Evolutionary conservation across 257 asterid species (phyloP).

Genomic region (Jacaranda mimosifolia): DNA sequence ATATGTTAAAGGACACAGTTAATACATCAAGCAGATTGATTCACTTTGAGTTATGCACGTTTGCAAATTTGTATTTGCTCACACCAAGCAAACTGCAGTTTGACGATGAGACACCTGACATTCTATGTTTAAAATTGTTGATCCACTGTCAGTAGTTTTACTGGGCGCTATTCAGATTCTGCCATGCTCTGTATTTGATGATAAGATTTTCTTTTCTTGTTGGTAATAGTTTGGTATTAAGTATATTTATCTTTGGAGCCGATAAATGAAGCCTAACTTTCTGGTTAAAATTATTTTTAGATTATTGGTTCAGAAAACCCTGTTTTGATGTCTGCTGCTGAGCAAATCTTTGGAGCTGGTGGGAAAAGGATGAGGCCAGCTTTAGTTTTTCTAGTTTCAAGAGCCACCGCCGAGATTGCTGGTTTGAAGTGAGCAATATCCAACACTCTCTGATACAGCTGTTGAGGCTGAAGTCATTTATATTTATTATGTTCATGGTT

Average conservation of each 20-base stretch:
- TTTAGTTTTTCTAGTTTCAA: slow-evolving; percentile 82
- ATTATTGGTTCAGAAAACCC: slow-evolving; percentile 99
- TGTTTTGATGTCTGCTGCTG: slow-evolving; percentile 94
- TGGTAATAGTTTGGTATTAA: background rate
- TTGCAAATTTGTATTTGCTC: background rate
- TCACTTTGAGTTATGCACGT: background rate
- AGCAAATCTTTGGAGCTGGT: slow-evolving; percentile 97
- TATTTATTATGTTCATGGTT: slow-evolving; percentile 9
- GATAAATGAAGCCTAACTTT: background rate
- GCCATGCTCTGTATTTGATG: background rate
- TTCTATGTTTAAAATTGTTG: too few species aligned
- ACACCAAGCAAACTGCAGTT: background rate
- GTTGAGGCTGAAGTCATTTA: background rate
- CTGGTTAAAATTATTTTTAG: slow-evolving; percentile 55
- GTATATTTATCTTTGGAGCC: background rate
- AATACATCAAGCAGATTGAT: background rate
- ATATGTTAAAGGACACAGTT: background rate
- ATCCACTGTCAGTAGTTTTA: background rate
- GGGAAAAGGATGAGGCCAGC: slow-evolving; percentile 98
- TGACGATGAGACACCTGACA: background rate
- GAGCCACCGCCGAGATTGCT: slow-evolving; percentile 88
- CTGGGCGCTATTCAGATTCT: background rate
- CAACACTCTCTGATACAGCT: slow-evolving; percentile 15
- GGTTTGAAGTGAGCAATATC: slow-evolving; percentile 69
- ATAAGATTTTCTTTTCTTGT: background rate